These are phyloP conservation scores for Carex scoparia DNA, from an alignment of 176 grass and related monocot genomes.

Conservation along the genomic window DNA sequence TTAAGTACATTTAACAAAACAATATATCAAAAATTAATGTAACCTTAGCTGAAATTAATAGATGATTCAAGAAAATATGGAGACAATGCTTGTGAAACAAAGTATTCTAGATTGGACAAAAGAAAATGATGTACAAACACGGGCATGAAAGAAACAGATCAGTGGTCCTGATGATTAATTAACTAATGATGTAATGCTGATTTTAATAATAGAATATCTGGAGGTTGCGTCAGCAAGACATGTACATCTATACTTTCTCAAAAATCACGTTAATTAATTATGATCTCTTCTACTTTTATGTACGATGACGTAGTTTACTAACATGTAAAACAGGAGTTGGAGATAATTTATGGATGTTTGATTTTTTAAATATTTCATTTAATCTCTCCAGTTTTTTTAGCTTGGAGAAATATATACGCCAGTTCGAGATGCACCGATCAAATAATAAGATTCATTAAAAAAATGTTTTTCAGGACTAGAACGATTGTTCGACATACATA, in stretches of 20 bases:
- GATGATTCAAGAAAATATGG: background rate
- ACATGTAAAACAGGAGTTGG: background rate
- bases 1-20: no score
- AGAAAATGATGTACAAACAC: background rate
- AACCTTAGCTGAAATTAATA: no score
- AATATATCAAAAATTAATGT: no score
- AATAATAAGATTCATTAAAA: no score
- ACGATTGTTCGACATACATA: no score
- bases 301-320: background rate
- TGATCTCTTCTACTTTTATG: background rate
- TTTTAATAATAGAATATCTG: background rate
- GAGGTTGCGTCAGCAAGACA: background rate
- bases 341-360: background rate
- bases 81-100: background rate
- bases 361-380: background rate
- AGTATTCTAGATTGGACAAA: background rate
- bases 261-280: background rate
- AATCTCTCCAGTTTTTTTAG: background rate
- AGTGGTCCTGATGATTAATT: background rate
- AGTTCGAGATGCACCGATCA: no score
- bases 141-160: background rate
- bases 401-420: background rate
- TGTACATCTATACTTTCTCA: background rate
- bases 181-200: background rate
- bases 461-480: no score